phyloP scores from a whole-genome alignment of 257 asterid genomes.

The Solanum commersonii region DNA sequence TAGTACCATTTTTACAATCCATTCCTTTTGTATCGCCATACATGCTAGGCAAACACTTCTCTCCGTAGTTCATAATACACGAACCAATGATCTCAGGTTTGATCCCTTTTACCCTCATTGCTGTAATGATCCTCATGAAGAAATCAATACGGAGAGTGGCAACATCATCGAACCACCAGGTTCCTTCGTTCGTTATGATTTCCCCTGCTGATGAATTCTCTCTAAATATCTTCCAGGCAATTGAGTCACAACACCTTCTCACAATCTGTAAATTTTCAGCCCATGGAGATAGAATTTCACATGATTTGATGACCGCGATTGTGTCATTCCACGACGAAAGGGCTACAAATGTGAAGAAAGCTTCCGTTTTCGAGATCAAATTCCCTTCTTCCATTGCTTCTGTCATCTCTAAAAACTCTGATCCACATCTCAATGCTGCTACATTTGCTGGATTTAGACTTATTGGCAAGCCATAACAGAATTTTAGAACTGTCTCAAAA shows the following conservation, averaged over 20 bases:
- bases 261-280: conserved; percentile 83
- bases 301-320: conserved; percentile 47
- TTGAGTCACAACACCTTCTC: conserved; percentile 71
- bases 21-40: conserved; percentile 23
- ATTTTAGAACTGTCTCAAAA: conserved; percentile 46
- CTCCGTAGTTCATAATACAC: conserved; percentile 49
- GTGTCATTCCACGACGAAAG: conserved; percentile 77
- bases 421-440: conserved; percentile 67
- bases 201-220: conserved; percentile 28
- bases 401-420: conserved; percentile 78
- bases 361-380: conserved; percentile 62
- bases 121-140: conserved; percentile 57
- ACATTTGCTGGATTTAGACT: conserved; percentile 43
- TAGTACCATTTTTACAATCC: background rate
- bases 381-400: conserved; percentile 79
- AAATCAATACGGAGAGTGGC: conserved; percentile 52
- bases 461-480: conserved; percentile 57
- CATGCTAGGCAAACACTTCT: conserved; percentile 43
- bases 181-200: conserved; percentile 9
- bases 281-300: conserved; percentile 73
- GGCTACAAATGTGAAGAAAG: conserved; percentile 71
- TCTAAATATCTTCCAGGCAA: conserved; percentile 47
- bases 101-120: conserved; percentile 45
- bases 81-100: conserved; percentile 52
- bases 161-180: conserved; percentile 72